Conservation (phyloP, 805 yeast species). For the Grigorovia yakushimaensis region DNA sequence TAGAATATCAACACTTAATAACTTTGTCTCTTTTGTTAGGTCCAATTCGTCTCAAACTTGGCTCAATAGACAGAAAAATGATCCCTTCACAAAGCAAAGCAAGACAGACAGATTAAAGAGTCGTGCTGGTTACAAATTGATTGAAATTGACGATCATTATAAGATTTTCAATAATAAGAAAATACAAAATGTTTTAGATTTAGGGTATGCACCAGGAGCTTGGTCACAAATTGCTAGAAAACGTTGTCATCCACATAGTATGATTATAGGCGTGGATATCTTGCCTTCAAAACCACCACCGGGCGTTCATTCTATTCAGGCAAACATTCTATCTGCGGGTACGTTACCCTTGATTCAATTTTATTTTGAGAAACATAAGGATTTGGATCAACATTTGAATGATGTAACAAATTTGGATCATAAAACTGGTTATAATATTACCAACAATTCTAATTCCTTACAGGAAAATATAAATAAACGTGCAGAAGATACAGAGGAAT, state of each 20-base stretch:
- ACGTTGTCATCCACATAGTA: slow-evolving; percentile 39
- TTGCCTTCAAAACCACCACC: slow-evolving; percentile 68
- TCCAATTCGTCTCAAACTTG: slow-evolving; percentile 36
- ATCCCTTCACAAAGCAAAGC: slow-evolving; percentile 59
- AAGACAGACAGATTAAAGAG: slow-evolving; percentile 54
- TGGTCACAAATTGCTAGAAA: slow-evolving; percentile 81
- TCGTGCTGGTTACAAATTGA: slow-evolving; percentile 82
- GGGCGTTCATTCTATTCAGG: slow-evolving; percentile 78
- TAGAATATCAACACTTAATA: background rate
- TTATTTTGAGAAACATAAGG: slow-evolving; percentile 33
- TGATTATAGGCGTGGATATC: slow-evolving; percentile 73
- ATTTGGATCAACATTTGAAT: slow-evolving; percentile 25
- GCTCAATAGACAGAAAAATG: slow-evolving; percentile 62
- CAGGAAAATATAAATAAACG: slow-evolving; percentile 8
- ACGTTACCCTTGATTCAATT: slow-evolving; percentile 51
- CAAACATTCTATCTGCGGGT: slow-evolving; percentile 61
- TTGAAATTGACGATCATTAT: slow-evolving; percentile 62
- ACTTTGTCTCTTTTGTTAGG: slow-evolving; percentile 38
- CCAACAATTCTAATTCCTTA: slow-evolving; percentile 5
- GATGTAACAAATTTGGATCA: slow-evolving; percentile 10
- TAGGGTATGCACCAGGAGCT: slow-evolving; percentile 92
- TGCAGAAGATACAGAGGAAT: slow-evolving; percentile 16
- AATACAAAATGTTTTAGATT: slow-evolving; percentile 61
- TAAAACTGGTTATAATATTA: slow-evolving; percentile 13
- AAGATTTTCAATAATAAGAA: slow-evolving; percentile 39